phyloP scores from a whole-genome alignment of 345 rosid genomes.

The Bruguiera parviflora region DNA sequence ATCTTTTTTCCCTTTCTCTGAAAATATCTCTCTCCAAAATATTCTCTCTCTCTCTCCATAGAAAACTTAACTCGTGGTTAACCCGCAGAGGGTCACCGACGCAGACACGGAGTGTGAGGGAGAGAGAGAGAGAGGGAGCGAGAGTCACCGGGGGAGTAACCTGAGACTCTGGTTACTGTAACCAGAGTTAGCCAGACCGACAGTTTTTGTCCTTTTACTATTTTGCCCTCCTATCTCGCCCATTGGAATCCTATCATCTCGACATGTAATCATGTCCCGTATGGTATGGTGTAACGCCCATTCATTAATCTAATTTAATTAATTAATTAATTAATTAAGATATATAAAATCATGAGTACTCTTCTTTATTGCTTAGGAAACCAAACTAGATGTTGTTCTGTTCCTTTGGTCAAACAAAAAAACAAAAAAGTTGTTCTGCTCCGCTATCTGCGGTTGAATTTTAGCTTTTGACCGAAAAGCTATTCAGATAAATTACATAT shows the following conservation, averaged over 20 bases:
- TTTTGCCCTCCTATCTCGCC: conserved; percentile 21
- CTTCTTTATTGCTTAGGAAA: no score
- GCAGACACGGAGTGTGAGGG: conserved; percentile 25
- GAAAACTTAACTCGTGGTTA: conserved; percentile 47
- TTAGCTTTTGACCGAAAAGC: no score
- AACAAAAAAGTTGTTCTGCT: no score
- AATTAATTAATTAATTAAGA: no score
- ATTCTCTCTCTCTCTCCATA: conserved; percentile 37
- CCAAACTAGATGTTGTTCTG: no score
- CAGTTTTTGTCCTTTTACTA: conserved; percentile 39
- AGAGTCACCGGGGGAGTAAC: conserved; percentile 32
- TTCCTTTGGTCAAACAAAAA: no score
- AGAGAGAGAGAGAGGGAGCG: conserved; percentile 8
- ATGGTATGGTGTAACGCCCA: no score
- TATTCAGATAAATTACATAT: no score
- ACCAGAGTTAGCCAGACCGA: conserved; percentile 61
- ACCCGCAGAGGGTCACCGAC: conserved; percentile 39
- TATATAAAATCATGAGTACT: no score
- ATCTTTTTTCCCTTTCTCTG: conserved; percentile 11
- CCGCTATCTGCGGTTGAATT: no score
- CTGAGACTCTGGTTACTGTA: conserved; percentile 40
- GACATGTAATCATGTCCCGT: no score
- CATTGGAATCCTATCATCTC: background rate
- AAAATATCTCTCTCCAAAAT: background rate
- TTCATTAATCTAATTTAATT: no score